phyloP scores from a whole-genome alignment of 192 early-diverging fungal genomes.

The Linderina pennispora region DNA sequence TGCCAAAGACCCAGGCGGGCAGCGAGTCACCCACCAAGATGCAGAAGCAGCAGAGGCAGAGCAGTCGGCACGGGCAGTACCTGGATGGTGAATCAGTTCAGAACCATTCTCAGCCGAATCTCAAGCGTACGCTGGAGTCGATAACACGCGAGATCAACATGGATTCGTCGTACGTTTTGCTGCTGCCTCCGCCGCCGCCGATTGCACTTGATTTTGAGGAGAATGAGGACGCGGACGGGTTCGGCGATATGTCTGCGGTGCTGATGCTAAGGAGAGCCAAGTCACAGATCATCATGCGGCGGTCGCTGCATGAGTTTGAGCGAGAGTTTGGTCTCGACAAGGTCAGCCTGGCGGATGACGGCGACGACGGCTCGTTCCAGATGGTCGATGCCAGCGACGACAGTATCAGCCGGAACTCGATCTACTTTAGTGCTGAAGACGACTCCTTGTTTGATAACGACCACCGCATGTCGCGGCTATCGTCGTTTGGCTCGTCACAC shows the following conservation, averaged over 20 bases:
- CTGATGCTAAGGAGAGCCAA: constrained; percentile 33
- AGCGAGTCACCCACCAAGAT: constrained; percentile 47
- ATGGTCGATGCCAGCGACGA: constrained; percentile 37
- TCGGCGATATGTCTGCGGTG: constrained; percentile 31
- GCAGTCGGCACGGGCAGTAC: constrained; percentile 6
- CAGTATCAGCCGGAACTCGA: constrained; percentile 38
- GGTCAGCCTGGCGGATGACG: constrained; percentile 7
- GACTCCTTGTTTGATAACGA: constrained; percentile 23
- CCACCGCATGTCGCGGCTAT: constrained; percentile 40
- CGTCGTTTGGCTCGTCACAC: constrained; percentile 38
- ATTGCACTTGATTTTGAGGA: constrained; percentile 24
- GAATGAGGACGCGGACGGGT: constrained; percentile 29
- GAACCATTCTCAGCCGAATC: constrained; percentile 47
- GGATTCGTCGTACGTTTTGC: constrained; percentile 44
- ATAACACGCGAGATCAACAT: constrained; percentile 48
- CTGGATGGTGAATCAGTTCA: constrained; percentile 25
- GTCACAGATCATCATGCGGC: constrained; percentile 37
- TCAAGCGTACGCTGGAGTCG: constrained; percentile 44
- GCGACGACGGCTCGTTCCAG: constrained; percentile 45
- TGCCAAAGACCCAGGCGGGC: constrained; percentile 25
- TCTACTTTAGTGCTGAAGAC: constrained; percentile 47
- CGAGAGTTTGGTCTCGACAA: constrained; percentile 36
- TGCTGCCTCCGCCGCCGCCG: constrained; percentile 43
- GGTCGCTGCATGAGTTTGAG: constrained; percentile 46
- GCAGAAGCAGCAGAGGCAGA: constrained; percentile 39